Percentiles rank a stretch among this genome's conserved stretches.
phyloP scores from a whole-genome alignment of 2,329 filamentous ascomycete genomes.

The Diaporthe citri region DNA sequence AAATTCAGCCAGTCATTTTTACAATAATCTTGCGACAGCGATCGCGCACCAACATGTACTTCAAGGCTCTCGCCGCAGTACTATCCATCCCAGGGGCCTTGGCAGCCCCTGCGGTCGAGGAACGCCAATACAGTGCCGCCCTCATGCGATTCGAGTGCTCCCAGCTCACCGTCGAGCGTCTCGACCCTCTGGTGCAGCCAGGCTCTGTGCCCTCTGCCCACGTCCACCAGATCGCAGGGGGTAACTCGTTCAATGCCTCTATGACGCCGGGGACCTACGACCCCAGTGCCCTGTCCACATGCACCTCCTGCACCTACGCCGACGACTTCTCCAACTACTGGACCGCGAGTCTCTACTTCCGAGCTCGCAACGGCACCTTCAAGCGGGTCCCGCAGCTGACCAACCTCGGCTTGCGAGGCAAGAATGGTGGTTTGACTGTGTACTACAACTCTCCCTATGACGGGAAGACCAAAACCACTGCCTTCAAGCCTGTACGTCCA shows the following conservation, averaged over 20 bases:
- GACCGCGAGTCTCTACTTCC: constrained; percentile 31
- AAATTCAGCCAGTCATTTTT: background rate
- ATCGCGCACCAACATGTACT: background rate
- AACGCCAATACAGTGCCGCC: constrained; percentile 5
- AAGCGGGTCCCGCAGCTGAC: constrained; percentile 49
- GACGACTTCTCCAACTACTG: constrained; percentile 34
- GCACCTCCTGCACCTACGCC: constrained; percentile 32
- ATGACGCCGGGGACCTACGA: constrained; percentile 37
- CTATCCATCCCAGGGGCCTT: constrained; percentile 5
- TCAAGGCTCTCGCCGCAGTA: background rate
- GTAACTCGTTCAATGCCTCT: constrained; percentile 30
- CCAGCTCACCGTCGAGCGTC: constrained; percentile 44
- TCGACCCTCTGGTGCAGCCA: constrained; percentile 44
- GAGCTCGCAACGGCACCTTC: constrained; percentile 44
- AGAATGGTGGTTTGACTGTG: constrained; percentile 55
- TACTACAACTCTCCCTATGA: constrained; percentile 56
- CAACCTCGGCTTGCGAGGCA: constrained; percentile 40
- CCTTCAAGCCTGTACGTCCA: constrained; percentile 53
- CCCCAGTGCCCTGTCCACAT: constrained; percentile 35
- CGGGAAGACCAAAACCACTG: constrained; percentile 50
- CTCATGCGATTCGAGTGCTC: constrained; percentile 41
- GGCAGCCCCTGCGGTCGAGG: constrained; percentile 15
- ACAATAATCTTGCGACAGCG: background rate
- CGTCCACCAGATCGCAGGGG: constrained; percentile 32
- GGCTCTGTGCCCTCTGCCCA: constrained; percentile 20